Conservation (phyloP, 352 stramenopile species). For the Phytophthora sojae region DNA sequence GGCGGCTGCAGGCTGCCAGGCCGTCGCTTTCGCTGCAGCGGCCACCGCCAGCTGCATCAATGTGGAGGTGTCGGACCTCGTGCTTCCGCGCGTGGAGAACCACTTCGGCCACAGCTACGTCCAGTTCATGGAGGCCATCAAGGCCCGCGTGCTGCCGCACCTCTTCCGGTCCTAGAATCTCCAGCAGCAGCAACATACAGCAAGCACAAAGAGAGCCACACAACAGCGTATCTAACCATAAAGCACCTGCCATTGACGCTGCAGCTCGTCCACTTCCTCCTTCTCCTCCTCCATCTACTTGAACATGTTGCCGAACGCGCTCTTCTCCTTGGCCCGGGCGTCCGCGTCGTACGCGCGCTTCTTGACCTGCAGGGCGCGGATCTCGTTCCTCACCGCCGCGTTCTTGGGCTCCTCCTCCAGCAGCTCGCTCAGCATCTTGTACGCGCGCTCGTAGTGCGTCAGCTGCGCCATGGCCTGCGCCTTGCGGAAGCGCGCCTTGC, state of each 20-base stretch:
- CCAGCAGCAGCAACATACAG: too few relatives aligned
- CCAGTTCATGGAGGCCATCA: constrained; percentile 71
- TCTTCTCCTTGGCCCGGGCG: constrained; percentile 62
- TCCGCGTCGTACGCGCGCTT: constrained; percentile 72
- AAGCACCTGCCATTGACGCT: constrained; percentile 12
- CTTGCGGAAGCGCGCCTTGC: constrained; percentile 86
- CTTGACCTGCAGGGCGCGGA: constrained; percentile 56
- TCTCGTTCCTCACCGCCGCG: constrained; percentile 63
- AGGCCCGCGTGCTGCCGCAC: constrained; percentile 54
- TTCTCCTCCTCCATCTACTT: constrained; percentile 42
- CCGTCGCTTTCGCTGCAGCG: constrained; percentile 33
- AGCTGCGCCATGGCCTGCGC: constrained; percentile 75
- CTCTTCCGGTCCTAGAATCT: constrained; percentile 27
- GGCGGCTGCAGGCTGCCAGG: constrained; percentile 62
- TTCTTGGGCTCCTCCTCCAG: constrained; percentile 77
- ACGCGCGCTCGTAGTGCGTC: constrained; percentile 61
- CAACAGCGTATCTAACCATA: constrained; percentile 3
- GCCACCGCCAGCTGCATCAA: constrained; percentile 42
- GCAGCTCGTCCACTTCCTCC: not conserved
- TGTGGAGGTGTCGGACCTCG: constrained; percentile 76
- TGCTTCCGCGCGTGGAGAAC: constrained; percentile 63
- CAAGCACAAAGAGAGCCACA: not conserved
- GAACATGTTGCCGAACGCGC: constrained; percentile 79
- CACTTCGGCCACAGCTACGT: constrained; percentile 87
- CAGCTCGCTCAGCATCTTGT: constrained; percentile 60